Evolutionary conservation across 108 stramenopile genomes (phyloP).

Genomic region (Bacterosira constricta): DNA sequence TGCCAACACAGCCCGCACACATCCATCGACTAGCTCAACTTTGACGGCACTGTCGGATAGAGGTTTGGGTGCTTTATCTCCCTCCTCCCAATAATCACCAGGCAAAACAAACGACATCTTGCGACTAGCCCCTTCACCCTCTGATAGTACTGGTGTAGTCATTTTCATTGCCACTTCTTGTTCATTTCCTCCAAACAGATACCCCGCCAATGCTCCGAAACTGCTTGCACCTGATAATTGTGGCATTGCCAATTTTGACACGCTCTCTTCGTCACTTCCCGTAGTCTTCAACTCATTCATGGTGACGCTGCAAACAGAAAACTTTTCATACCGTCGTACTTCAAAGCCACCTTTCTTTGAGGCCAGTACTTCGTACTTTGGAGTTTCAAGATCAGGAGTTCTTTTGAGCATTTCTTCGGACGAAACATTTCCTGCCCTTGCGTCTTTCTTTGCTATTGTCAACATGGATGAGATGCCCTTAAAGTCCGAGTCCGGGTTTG

Average conservation of each 20-base stretch:
- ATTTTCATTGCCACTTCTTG: conserved; percentile 85
- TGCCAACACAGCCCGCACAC: conserved; percentile 76
- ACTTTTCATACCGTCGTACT: conserved; percentile 81
- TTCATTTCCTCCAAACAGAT: conserved; percentile 94
- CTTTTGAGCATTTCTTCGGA: conserved; percentile 23
- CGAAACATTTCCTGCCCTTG: conserved; percentile 3
- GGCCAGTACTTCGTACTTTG: conserved; percentile 68
- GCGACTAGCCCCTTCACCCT: conserved; percentile 39
- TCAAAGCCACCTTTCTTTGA: conserved; percentile 50
- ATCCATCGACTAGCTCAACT: conserved; percentile 50
- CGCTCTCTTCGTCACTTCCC: conserved; percentile 53
- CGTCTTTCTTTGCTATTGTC: conserved; percentile 4
- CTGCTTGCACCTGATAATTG: conserved; percentile 67
- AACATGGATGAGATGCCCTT: conserved; percentile 12
- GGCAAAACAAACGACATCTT: conserved; percentile 93
- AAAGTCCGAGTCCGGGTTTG: conserved; percentile 20
- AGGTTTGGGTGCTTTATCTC: conserved; percentile 75
- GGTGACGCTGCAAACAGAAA: conserved; percentile 72
- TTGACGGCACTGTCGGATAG: conserved; percentile 70
- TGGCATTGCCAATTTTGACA: conserved; percentile 64
- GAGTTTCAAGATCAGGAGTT: conserved; percentile 79
- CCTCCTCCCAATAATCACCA: conserved; percentile 70
- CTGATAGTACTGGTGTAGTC: conserved; percentile 92
- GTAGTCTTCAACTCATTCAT: conserved; percentile 51
- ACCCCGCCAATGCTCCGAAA: conserved; percentile 92